These are phyloP conservation scores for Exophiala phaeomuriformis DNA, from an alignment of 2,329 filamentous ascomycete genomes.

Conservation along the genomic window DNA sequence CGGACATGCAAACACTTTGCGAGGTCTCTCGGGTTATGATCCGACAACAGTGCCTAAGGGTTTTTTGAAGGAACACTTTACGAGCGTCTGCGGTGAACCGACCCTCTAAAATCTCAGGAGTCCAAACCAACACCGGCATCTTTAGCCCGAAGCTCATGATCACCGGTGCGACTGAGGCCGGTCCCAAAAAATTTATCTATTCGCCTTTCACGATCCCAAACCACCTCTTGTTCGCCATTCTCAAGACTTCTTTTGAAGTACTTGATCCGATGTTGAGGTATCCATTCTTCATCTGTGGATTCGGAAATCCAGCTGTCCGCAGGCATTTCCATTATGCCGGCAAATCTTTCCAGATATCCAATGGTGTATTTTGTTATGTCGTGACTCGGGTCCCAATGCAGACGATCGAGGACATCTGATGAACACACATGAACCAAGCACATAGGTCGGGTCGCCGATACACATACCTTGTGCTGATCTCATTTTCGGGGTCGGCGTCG, in stretches of 20 bases:
- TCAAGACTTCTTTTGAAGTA: constrained; percentile 39
- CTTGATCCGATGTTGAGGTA: constrained; percentile 48
- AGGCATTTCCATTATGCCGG: constrained; percentile 42
- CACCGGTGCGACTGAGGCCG: constrained; percentile 1
- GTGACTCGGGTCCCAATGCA: constrained; percentile 45
- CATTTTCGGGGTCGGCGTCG: constrained; percentile 12
- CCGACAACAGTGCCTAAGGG: too few species aligned
- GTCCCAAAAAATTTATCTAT: constrained; percentile 42
- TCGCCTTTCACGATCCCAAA: constrained; percentile 47
- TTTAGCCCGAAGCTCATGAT: constrained; percentile 2
- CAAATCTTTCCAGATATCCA: constrained; percentile 49
- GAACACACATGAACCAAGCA: background rate
- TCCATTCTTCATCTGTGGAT: constrained; percentile 50
- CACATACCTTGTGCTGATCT: constrained; percentile 20
- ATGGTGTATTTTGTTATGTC: constrained; percentile 43
- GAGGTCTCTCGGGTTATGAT: background rate
- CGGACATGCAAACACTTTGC: background rate
- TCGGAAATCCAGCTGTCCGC: constrained; percentile 48
- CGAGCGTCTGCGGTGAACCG: background rate
- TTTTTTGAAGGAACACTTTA: too few species aligned
- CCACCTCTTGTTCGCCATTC: constrained; percentile 32
- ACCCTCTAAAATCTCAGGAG: background rate
- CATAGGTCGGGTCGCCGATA: background rate
- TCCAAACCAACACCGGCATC: constrained; percentile 6
- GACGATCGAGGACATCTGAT: constrained; percentile 41